Conservation (phyloP, 305 asterid genomes). For the Stenogyne calaminthoides region DNA sequence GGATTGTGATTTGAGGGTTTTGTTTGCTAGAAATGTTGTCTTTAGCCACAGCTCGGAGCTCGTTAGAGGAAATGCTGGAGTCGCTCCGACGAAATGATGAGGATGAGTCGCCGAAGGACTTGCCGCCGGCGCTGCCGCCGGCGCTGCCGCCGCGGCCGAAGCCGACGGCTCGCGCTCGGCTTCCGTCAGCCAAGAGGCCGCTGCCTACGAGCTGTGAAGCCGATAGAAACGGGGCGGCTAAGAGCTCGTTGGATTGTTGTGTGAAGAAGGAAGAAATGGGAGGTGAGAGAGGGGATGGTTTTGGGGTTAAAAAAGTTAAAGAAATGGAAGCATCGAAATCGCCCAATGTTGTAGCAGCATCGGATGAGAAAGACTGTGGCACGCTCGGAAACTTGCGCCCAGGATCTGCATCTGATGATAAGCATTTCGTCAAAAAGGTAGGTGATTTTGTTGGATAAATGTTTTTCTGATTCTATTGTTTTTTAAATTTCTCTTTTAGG, state of each 20-base stretch:
- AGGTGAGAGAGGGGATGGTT: slow-evolving; percentile 38
- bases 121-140: slow-evolving; percentile 90
- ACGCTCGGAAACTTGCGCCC: slow-evolving; percentile 33
- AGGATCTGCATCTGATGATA: slow-evolving; percentile 43
- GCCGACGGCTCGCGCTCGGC: slow-evolving; percentile 64
- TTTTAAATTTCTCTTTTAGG: slow-evolving; percentile 1
- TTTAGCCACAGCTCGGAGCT: slow-evolving; percentile 67
- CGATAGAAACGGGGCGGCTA: slow-evolving; percentile 32
- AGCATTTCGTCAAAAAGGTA: slow-evolving; percentile 71
- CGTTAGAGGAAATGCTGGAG: slow-evolving; percentile 95
- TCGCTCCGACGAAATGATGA: slow-evolving; percentile 69
- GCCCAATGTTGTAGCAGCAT: slow-evolving; percentile 41
- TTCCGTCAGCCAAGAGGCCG: slow-evolving; percentile 64
- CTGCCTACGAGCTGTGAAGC: slow-evolving; percentile 43
- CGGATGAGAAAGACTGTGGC: slow-evolving; percentile 31
- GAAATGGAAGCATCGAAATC: slow-evolving; percentile 50
- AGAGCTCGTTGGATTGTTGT: slow-evolving; percentile 28
- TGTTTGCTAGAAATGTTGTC: slow-evolving; percentile 46
- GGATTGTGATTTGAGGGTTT: slow-evolving; percentile 33
- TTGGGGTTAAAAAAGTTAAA: slow-evolving; percentile 49
- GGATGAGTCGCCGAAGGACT: slow-evolving; percentile 59
- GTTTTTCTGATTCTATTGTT: slow-evolving; percentile 21
- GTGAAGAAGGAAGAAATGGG: slow-evolving; percentile 35
- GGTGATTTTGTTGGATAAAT: slow-evolving; percentile 10
- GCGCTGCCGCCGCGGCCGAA: slow-evolving; percentile 76